Base-by-base conservation (phyloP, 2,329 filamentous ascomycete genomes). In the Colletotrichum noveboracense region DNA sequence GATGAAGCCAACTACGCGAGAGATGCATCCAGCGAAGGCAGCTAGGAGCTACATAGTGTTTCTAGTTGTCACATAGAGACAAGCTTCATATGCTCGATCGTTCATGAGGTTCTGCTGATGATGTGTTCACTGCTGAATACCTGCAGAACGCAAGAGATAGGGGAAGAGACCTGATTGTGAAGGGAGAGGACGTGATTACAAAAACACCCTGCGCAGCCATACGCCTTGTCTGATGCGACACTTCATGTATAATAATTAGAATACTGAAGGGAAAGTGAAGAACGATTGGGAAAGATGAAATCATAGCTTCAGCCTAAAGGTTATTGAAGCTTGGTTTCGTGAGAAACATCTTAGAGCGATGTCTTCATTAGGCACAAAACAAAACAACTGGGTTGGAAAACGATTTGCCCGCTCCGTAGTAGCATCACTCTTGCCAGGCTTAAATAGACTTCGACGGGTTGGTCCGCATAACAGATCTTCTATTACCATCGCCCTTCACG, bases 1-100 rank as follows among this genome's bases (percentile, higher is more conserved):
- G 9, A n/a, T 48, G 1, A 21, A 0, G 38, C 2, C 2, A 7
- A n/a, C 9, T 7, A 12, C 8, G 3, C 2, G 2, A n/a, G 1
- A 48, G 38, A 3, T n/a, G 6, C 38, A 2, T 2, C 38, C 38
- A n/a, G 38, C 38, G 2, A 48, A 7, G 38, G 38, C n/a, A 2
- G n/a, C 43, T 2, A 13, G 3, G 12, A 52, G 43, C n/a, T 24
- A 43, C 8, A 1, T n/a, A 52, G 43, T 52, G 12, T 1, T 48
- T 21, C n/a, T 21, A 13, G 0, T 21, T 1, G 4, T 21, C 10
- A 13, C 3, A 7, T 48, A n/a, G n/a, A n/a, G n/a, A n/a, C n/a
- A n/a, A n/a, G n/a, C n/a, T n/a, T n/a, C n/a, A n/a, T n/a, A n/a
- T n/a, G n/a, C n/a, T n/a, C n/a, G n/a, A n/a, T n/a, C n/a, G n/a